These are phyloP conservation scores for Pisolithus thermaeus DNA, from an alignment of 1,284 basidiomycete species.

Conservation along the genomic window DNA sequence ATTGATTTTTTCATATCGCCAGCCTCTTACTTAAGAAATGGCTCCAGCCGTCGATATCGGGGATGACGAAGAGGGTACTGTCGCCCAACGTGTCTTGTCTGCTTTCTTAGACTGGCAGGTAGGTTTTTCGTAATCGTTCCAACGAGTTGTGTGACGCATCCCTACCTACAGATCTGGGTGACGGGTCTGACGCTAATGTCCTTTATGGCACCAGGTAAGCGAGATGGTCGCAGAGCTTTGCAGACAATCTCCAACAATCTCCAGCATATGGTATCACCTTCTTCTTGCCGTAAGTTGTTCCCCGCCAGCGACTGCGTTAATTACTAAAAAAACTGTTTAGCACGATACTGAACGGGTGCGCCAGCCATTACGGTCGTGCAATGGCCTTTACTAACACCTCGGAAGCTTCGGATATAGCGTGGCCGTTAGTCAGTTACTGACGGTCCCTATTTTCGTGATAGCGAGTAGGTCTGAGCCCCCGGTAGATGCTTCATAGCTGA, in stretches of 20 bases:
- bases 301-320: neutral
- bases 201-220: slow-evolving; percentile 50
- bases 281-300: slow-evolving; percentile 48
- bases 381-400: neutral
- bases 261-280: slow-evolving; percentile 49
- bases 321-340: slow-evolving; percentile 23
- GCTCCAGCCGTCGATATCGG: slow-evolving; percentile 32
- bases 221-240: neutral
- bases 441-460: slow-evolving; percentile 55
- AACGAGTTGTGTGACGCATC: neutral
- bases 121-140: neutral
- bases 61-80: slow-evolving; percentile 56
- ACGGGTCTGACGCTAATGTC: slow-evolving; percentile 55
- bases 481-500: neutral
- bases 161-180: slow-evolving; percentile 38
- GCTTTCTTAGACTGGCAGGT: slow-evolving; percentile 62
- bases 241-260: slow-evolving; percentile 7
- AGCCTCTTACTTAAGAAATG: neutral
- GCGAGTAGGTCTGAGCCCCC: slow-evolving; percentile 35
- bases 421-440: slow-evolving; percentile 57
- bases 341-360: slow-evolving; percentile 52
- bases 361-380: slow-evolving; percentile 1
- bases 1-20: slow-evolving; percentile 25
- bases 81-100: slow-evolving; percentile 43
- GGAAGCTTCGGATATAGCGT: slow-evolving; percentile 48